phyloP scores from a whole-genome alignment of 2,329 filamentous ascomycete genomes.

The Fusarium sulawesiense region DNA sequence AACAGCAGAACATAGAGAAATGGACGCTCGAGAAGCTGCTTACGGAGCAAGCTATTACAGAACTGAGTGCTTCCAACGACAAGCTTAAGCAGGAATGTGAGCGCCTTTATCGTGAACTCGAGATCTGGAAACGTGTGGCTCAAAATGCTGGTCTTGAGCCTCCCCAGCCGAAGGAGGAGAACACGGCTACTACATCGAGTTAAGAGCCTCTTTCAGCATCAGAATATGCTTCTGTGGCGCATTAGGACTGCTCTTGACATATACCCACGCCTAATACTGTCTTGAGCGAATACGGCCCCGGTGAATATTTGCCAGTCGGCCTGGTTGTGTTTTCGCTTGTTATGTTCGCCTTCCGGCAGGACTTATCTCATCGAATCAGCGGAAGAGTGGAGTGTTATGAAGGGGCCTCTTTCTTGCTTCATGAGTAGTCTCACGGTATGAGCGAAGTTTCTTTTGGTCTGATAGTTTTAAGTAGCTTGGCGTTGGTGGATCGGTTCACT shows the following conservation, averaged over 20 bases:
- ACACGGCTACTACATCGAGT: conserved; percentile 43
- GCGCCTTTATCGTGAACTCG: conserved; percentile 79
- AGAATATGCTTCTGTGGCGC: conserved; percentile 19
- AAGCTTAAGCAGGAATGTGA: conserved; percentile 86
- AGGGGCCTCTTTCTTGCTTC: conserved; percentile 20
- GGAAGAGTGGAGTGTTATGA: conserved; percentile 6
- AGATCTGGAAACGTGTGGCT: conserved; percentile 80
- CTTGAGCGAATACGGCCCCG: neutral
- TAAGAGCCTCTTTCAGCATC: conserved; percentile 42
- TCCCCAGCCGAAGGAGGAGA: conserved; percentile 55
- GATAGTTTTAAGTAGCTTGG: conserved; percentile 44
- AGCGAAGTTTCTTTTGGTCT: conserved; percentile 26
- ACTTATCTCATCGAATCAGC: conserved; percentile 16
- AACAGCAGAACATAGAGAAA: conserved; percentile 92
- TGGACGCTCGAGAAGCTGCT: conserved; percentile 92
- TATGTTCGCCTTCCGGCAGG: conserved; percentile 10
- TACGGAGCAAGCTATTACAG: conserved; percentile 88
- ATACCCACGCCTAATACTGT: conserved; percentile 41
- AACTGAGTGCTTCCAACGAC: conserved; percentile 87
- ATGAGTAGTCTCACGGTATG: conserved; percentile 28
- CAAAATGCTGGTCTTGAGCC: conserved; percentile 68
- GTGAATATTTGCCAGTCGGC: conserved; percentile 11
- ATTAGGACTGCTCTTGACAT: conserved; percentile 31
- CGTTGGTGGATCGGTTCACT: conserved; percentile 45
- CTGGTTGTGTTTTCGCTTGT: conserved; percentile 25